Percentiles rank a stretch among this genome's conserved stretches.
Conservation (phyloP, 306 rosid species). For the Rosa rugosa region DNA sequence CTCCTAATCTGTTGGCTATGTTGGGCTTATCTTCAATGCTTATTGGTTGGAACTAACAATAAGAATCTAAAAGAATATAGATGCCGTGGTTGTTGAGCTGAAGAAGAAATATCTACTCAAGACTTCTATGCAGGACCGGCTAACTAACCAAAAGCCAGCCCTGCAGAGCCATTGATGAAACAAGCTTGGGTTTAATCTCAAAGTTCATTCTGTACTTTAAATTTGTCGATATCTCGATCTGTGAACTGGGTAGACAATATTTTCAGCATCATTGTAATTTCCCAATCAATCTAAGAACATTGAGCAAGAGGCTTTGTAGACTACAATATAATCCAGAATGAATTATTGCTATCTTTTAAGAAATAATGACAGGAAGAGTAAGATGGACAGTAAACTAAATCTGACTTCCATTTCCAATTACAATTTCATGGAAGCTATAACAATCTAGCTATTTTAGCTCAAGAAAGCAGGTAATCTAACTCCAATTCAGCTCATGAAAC, state of each 20-base stretch:
- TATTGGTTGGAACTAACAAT: background rate
- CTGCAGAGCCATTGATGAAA: background rate
- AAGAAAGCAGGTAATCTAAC: constrained; percentile 23
- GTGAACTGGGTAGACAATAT: no score
- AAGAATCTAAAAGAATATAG: background rate
- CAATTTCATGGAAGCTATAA: constrained; percentile 18
- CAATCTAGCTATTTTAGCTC: background rate
- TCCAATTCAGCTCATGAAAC: constrained; percentile 28
- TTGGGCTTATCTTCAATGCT: background rate
- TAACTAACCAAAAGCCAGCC: background rate
- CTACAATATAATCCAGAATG: no score
- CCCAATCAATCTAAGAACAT: no score
- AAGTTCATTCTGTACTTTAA: background rate
- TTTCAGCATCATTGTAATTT: no score
- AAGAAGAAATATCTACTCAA: background rate
- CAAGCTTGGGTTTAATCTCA: background rate
- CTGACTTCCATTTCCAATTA: constrained; percentile 25
- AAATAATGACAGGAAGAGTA: constrained; percentile 10
- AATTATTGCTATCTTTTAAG: background rate
- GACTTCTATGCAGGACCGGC: background rate
- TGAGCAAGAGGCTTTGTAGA: no score
- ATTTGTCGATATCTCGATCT: background rate
- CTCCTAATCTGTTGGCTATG: background rate
- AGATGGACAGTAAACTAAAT: constrained; percentile 24
- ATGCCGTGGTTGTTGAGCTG: background rate